These are phyloP conservation scores for Allantophomopsis lycopodina DNA, from an alignment of 2,329 filamentous ascomycete genomes.

Conservation along the genomic window DNA sequence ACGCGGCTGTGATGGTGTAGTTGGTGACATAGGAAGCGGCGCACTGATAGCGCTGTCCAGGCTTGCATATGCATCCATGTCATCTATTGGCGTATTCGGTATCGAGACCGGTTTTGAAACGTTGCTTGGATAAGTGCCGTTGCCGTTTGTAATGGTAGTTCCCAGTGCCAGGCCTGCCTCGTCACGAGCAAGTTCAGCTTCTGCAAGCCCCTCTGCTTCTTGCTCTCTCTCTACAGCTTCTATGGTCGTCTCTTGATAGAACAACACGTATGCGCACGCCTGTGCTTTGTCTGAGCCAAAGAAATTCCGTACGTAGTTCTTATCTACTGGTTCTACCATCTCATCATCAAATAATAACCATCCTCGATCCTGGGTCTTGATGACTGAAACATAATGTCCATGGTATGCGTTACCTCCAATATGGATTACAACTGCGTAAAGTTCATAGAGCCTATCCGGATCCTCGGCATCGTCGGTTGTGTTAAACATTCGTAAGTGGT, in stretches of 20 bases:
- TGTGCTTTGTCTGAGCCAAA: slow-evolving; percentile 87
- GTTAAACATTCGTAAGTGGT: slow-evolving; percentile 92
- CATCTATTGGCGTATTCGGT: slow-evolving; percentile 30
- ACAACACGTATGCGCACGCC: slow-evolving; percentile 91
- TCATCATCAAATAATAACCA: slow-evolving; percentile 98
- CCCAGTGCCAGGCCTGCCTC: slow-evolving; percentile 40
- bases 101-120: slow-evolving; percentile 37
- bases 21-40: slow-evolving; percentile 23
- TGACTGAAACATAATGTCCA: slow-evolving; percentile 93
- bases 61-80: slow-evolving; percentile 37
- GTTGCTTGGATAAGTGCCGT: slow-evolving; percentile 23
- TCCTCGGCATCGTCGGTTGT: slow-evolving; percentile 93
- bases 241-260: slow-evolving; percentile 83
- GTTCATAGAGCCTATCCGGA: slow-evolving; percentile 84
- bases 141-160: slow-evolving; percentile 25
- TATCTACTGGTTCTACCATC: slow-evolving; percentile 96
- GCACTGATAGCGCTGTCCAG: slow-evolving; percentile 56
- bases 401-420: slow-evolving; percentile 96
- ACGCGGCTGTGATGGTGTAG: slow-evolving; percentile 10
- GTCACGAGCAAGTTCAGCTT: slow-evolving; percentile 45
- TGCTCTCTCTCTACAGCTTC: slow-evolving; percentile 63
- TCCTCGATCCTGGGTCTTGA: slow-evolving; percentile 91
- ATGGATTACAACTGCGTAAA: slow-evolving; percentile 94
- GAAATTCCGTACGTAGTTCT: slow-evolving; percentile 91
- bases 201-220: slow-evolving; percentile 55